Percentiles rank a stretch among this genome's conserved stretches.
These are phyloP conservation scores for Citrus trifoliata DNA, from an alignment of 345 rosid species.

Conservation along the genomic window DNA sequence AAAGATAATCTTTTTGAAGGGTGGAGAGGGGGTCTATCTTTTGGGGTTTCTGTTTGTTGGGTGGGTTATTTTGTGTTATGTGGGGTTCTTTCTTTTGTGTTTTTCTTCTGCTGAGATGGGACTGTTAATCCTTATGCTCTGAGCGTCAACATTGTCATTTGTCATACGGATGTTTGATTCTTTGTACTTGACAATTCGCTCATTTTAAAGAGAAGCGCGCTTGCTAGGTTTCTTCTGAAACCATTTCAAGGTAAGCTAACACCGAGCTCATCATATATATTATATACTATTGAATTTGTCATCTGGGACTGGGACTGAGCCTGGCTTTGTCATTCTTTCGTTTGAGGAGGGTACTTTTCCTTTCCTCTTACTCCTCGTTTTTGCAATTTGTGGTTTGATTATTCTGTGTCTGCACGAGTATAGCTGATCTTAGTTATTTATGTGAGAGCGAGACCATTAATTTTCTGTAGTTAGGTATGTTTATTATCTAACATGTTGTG, in stretches of 20 bases:
- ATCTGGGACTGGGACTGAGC: background rate
- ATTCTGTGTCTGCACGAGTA: background rate
- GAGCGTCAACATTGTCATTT: constrained; percentile 13
- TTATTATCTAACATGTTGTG: constrained; percentile 18
- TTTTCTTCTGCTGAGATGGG: constrained; percentile 16
- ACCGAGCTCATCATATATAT: background rate
- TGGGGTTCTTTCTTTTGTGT: background rate
- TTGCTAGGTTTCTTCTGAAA: constrained; percentile 7
- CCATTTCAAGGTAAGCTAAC: constrained; percentile 16
- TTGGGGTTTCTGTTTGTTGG: constrained; percentile 10
- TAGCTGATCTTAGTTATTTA: constrained; percentile 4
- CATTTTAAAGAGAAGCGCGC: background rate
- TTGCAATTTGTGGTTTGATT: background rate
- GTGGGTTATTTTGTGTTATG: constrained; percentile 8
- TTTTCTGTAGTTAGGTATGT: constrained; percentile 18
- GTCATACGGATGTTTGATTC: constrained; percentile 22
- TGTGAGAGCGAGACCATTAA: constrained; percentile 2
- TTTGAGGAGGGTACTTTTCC: constrained; percentile 10
- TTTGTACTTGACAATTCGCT: constrained; percentile 11
- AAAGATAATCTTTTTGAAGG: constrained; percentile 50
- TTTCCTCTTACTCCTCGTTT: background rate
- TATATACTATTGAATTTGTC: background rate
- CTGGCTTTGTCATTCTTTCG: background rate
- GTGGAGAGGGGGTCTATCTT: constrained; percentile 23
- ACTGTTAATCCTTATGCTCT: constrained; percentile 15